These are phyloP conservation scores for Tremellales sp. DNA, from an alignment of 1,284 basidiomycete species.

Conservation along the genomic window DNA sequence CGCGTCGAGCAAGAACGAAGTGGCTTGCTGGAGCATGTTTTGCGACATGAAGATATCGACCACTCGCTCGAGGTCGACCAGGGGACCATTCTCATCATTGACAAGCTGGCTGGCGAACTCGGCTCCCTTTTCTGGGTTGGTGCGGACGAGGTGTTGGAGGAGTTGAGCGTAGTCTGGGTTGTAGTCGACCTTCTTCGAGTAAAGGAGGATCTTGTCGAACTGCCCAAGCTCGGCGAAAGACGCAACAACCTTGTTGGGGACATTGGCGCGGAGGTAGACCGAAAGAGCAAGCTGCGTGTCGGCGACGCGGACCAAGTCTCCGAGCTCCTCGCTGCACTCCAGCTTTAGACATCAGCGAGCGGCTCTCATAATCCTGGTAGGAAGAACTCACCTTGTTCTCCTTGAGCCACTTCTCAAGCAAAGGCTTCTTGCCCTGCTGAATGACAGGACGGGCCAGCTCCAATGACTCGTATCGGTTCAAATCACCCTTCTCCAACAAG, in stretches of 20 bases:
- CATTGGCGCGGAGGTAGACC: conserved; percentile 95
- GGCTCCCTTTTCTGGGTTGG: conserved; percentile 95
- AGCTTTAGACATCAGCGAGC: conserved; percentile 58
- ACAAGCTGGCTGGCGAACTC: conserved; percentile 96
- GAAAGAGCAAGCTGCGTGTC: conserved; percentile 99
- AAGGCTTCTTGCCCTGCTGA: conserved; percentile 93
- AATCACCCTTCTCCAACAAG: conserved; percentile 91
- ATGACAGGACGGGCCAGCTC: conserved; percentile 95
- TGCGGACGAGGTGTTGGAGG: conserved; percentile 95
- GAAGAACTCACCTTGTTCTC: conserved; percentile 78
- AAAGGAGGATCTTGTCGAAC: conserved; percentile 96
- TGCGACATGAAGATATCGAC: conserved; percentile 99
- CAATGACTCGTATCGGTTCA: conserved; percentile 94
- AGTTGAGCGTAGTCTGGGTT: conserved; percentile 90
- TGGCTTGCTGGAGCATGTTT: conserved; percentile 99
- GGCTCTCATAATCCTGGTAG: not conserved
- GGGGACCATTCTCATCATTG: conserved; percentile 86
- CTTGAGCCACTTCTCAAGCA: conserved; percentile 99
- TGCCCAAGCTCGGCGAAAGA: conserved; percentile 99
- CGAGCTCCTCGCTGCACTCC: conserved; percentile 97
- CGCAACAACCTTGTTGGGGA: conserved; percentile 97
- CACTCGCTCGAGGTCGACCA: conserved; percentile 92
- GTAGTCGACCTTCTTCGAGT: conserved; percentile 96
- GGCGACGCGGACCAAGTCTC: conserved; percentile 83
- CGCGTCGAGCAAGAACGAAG: conserved; percentile 96